phyloP scores from a whole-genome alignment of 352 stramenopile genomes.

The Phytophthora meadii region DNA sequence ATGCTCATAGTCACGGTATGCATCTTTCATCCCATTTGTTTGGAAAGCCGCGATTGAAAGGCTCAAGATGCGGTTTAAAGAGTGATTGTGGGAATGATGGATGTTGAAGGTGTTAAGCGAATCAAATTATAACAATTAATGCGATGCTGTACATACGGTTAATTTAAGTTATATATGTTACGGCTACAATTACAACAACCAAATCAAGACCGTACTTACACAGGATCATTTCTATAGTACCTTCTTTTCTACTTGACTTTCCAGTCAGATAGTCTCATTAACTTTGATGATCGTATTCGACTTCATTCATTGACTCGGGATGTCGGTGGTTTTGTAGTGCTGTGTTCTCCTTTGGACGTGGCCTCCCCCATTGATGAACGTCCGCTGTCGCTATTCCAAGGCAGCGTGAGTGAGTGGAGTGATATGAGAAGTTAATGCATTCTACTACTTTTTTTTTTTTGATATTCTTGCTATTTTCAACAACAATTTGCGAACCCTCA shows the following conservation, averaged over 20 bases:
- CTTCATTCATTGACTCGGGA: conserved; percentile 27
- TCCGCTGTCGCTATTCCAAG: conserved; percentile 51
- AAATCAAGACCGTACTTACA: neutral
- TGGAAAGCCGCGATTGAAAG: too few relatives aligned
- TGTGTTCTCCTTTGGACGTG: conserved; percentile 25
- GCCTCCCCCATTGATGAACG: conserved; percentile 46
- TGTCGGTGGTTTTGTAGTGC: conserved; percentile 15
- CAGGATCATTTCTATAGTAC: conserved; percentile 8
- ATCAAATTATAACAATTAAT: neutral
- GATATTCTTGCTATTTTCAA: neutral
- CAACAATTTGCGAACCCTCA: too few relatives aligned
- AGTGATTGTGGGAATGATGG: neutral
- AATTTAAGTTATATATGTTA: neutral
- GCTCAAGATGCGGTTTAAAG: too few relatives aligned
- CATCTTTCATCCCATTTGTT: neutral
- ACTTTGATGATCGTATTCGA: conserved; percentile 25
- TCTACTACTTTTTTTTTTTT: neutral
- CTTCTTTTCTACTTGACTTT: conserved; percentile 13
- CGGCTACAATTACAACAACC: neutral
- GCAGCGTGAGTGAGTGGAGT: conserved; percentile 49
- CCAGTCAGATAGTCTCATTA: conserved; percentile 2
- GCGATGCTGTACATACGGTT: neutral
- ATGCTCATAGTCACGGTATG: conserved; percentile 2
- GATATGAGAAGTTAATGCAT: conserved; percentile 43
- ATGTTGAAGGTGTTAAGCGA: neutral